Base-by-base conservation (phyloP, 2,329 filamentous ascomycete genomes). In the Pseudogymnoascus sp. region DNA sequence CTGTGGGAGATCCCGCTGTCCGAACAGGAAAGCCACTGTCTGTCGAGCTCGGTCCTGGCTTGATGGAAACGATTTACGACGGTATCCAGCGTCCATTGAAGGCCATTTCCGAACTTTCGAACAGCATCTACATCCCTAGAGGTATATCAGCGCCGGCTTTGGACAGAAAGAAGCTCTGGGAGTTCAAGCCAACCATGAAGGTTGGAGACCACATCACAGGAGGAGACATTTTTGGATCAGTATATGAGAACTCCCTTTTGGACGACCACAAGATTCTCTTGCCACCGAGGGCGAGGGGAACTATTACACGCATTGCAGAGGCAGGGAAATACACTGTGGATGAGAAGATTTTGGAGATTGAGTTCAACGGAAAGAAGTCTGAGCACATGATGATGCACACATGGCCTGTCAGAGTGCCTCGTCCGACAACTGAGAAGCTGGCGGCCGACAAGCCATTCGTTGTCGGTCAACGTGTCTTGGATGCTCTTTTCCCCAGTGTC, bases 51-150 rank as follows among this genome's bases (percentile, higher is more conserved):
- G 94, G 94, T 58, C 94, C 94, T 66, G 94, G 94, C 74, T 81
- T 99, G 75, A 91, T 99, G 84, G 93, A 97, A 79, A 97, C 94
- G 68, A 99, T 99, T 76, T 99, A 97, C 82, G 94, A 99, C 75
- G 94, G 94, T 79, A 99, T 99, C 71, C 94, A 99, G 77, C 88
- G 94, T 73, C 94, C 94, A 58, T 86, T 99, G 70, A 88, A 88
- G 77, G 86, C 85, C 67, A 99, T 99, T 71, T 81, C 90, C 68
- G 79, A 87, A 39, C 77, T 83, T 57, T 86, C 92, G 59, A 80
- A 91, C 72, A 92, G 90, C 76, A 99, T 99, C 76, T 99, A 99
- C 77, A 99, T 99, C 67, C 94, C 94, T 71, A 90, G 94, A 69
- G 94, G 94, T 76, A 93, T 99, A 73, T 78, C 89, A 62, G 84